Evolutionary conservation across 495 filamentous ascomycete species (phyloP).

Genomic region (Copromyces sp.): DNA sequence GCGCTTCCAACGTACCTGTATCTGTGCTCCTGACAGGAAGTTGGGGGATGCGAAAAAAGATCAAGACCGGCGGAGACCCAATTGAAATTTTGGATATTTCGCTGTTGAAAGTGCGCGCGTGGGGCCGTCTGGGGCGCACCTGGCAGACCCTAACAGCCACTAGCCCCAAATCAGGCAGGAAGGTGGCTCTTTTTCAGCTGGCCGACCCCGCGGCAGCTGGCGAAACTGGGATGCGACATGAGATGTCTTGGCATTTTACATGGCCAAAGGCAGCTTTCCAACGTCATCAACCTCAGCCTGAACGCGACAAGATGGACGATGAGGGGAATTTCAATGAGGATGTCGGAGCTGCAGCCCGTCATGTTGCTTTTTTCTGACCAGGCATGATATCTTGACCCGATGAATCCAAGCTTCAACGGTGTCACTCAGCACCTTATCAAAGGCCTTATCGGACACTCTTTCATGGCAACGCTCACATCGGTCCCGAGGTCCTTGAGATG

Average conservation of each 20-base stretch:
- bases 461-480: background rate
- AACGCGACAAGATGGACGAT: background rate
- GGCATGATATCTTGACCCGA: background rate
- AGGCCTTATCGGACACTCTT: background rate
- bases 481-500: background rate
- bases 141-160: constrained; percentile 20
- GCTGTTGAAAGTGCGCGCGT: constrained; percentile 19
- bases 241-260: background rate
- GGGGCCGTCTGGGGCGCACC: constrained; percentile 13
- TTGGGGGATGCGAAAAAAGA: constrained; percentile 20
- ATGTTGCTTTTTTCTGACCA: background rate
- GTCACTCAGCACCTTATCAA: background rate
- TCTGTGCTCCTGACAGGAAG: constrained; percentile 16
- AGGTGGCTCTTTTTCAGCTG: constrained; percentile 8
- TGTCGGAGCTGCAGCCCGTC: background rate
- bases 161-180: constrained; percentile 9
- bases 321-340: background rate
- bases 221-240: background rate
- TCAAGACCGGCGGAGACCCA: constrained; percentile 21
- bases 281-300: background rate
- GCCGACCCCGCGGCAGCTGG: background rate
- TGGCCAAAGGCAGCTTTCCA: background rate
- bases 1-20: constrained; percentile 3
- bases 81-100: constrained; percentile 28
- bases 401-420: background rate